Conservation (phyloP, 164 flowering plant species). For the Paratinospora sagittata region DNA sequence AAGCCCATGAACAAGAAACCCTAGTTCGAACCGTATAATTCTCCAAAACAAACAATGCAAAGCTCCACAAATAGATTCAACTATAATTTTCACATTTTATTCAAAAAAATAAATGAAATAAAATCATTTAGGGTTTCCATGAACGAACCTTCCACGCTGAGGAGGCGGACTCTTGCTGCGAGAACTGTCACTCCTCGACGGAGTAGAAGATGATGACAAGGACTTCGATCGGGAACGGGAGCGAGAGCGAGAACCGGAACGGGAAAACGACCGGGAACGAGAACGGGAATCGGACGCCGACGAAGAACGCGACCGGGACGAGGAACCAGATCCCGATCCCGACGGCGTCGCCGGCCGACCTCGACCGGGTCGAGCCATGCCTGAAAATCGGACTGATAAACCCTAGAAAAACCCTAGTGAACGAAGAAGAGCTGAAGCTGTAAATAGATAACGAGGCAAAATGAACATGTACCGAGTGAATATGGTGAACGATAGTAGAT, state of each 20-base stretch:
- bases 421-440: not conserved
- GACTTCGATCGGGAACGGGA: slow-evolving; percentile 52
- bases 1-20: too few species aligned
- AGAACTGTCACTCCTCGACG: slow-evolving; percentile 52
- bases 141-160: slow-evolving; percentile 38
- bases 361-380: slow-evolving; percentile 43
- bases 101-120: not conserved
- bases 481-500: too few species aligned
- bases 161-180: slow-evolving; percentile 63
- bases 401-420: slow-evolving; percentile 6
- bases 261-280: slow-evolving; percentile 27
- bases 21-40: too few species aligned
- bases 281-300: slow-evolving; percentile 56
- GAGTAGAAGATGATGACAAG: slow-evolving; percentile 58
- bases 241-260: slow-evolving; percentile 32
- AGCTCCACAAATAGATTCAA: too few species aligned
- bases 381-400: not conserved
- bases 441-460: too few species aligned
- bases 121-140: not conserved
- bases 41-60: too few species aligned
- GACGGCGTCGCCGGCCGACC: slow-evolving; percentile 31
- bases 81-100: not conserved
- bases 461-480: too few species aligned
- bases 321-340: slow-evolving; percentile 21
- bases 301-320: slow-evolving; percentile 35